Evolutionary conservation across 163 green algal genomes (phyloP).

Genomic region (Prototheca cutis): DNA sequence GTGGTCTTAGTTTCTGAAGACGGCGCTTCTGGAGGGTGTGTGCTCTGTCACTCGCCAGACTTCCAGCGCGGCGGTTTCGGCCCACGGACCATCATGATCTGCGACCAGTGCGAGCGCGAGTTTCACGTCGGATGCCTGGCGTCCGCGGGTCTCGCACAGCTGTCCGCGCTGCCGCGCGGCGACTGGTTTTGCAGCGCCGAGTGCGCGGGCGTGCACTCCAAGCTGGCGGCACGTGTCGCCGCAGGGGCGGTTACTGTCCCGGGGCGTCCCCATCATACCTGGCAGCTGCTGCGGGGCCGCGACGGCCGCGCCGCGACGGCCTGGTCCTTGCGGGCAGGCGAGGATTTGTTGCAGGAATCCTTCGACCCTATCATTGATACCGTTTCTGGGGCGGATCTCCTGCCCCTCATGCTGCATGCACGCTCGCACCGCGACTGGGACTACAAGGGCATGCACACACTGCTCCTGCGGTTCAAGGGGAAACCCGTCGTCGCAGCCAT

Average conservation of each 20-base stretch:
- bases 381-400: constrained; percentile 62
- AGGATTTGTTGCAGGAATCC: constrained; percentile 63
- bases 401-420: constrained; percentile 78
- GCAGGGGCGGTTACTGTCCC: constrained; percentile 26
- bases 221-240: constrained; percentile 26
- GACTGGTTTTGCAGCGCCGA: constrained; percentile 63
- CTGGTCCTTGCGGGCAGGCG: constrained; percentile 30
- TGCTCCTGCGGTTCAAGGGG: constrained; percentile 47
- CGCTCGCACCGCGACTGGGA: constrained; percentile 41
- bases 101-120: constrained; percentile 93
- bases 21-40: constrained; percentile 52
- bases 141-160: background rate
- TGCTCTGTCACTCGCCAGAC: constrained; percentile 64
- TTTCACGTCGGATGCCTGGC: constrained; percentile 76
- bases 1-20: no score
- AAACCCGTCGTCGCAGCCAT: constrained; percentile 59
- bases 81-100: constrained; percentile 84
- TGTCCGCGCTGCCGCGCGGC: constrained; percentile 23
- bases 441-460: constrained; percentile 53
- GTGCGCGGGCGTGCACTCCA: constrained; percentile 41
- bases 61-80: constrained; percentile 76
- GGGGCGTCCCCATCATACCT: constrained; percentile 14
- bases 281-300: constrained; percentile 50
- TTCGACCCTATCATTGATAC: constrained; percentile 91
- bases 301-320: constrained; percentile 30